phyloP scores from a whole-genome alignment of 108 stramenopile genomes.

The Skeletonema potamos region DNA sequence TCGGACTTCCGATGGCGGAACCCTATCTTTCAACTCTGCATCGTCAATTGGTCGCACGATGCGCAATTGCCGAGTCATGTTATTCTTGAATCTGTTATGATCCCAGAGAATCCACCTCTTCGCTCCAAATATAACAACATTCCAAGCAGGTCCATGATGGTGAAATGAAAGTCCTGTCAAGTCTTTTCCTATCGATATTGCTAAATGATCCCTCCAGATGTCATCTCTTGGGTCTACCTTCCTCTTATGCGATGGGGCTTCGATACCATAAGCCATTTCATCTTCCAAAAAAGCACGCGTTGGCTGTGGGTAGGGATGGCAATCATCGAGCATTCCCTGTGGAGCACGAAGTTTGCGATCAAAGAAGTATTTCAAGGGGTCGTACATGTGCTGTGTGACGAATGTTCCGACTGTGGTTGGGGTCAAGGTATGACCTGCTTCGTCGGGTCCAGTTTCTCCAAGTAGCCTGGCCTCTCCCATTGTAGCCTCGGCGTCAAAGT shows the following conservation, averaged over 20 bases:
- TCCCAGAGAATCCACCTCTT: conserved; percentile 46
- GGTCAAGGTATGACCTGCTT: conserved; percentile 23
- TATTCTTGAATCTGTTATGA: conserved; percentile 25
- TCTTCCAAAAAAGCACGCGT: conserved; percentile 37
- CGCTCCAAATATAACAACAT: conserved; percentile 38
- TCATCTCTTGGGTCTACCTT: conserved; percentile 20
- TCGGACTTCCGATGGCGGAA: not conserved
- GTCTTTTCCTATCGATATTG: conserved; percentile 43
- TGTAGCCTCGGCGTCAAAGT: conserved; percentile 38
- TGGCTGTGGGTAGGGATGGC: conserved; percentile 42
- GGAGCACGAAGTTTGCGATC: conserved; percentile 48
- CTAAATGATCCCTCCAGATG: conserved; percentile 39
- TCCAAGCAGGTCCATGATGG: conserved; percentile 44
- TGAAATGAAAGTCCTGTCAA: conserved; percentile 42
- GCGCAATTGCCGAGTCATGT: conserved; percentile 21
- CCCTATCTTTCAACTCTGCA: conserved; percentile 3
- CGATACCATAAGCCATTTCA: conserved; percentile 8
- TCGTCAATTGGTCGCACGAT: conserved; percentile 23
- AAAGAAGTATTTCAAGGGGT: conserved; percentile 49
- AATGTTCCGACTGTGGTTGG: conserved; percentile 40
- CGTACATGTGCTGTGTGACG: conserved; percentile 43
- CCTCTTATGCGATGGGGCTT: conserved; percentile 25
- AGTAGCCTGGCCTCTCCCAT: conserved; percentile 37
- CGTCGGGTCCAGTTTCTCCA: conserved; percentile 41
- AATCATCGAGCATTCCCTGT: conserved; percentile 35